These are phyloP conservation scores for Spatholobus suberectus DNA, from an alignment of 306 rosid genomes.

Conservation along the genomic window DNA sequence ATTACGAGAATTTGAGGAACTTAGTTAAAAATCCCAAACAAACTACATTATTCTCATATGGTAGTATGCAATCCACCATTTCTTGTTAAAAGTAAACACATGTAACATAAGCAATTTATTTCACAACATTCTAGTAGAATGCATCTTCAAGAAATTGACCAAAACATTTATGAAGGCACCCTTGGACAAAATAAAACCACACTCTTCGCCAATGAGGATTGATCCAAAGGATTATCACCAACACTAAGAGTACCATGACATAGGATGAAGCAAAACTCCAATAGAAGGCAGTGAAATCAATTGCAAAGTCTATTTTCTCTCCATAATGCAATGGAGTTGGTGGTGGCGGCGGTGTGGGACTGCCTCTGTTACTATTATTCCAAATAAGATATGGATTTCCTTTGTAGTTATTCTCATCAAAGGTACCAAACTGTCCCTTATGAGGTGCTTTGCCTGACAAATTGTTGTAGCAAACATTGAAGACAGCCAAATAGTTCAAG, in stretches of 20 bases:
- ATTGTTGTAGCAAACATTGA: slow-evolving; percentile 41
- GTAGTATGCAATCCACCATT: background rate
- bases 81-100: background rate
- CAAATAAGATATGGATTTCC: slow-evolving; percentile 34
- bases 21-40: background rate
- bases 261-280: slow-evolving; percentile 25
- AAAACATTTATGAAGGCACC: background rate
- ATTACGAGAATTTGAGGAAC: background rate
- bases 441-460: background rate
- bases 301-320: background rate
- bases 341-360: background rate
- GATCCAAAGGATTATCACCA: slow-evolving; percentile 14
- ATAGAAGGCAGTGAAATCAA: slow-evolving; percentile 16
- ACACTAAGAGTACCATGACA: background rate
- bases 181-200: slow-evolving; percentile 22
- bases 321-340: background rate
- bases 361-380: background rate
- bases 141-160: slow-evolving; percentile 6
- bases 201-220: background rate
- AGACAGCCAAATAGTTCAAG: background rate
- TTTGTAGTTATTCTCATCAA: slow-evolving; percentile 5
- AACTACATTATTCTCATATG: background rate
- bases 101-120: background rate
- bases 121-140: background rate
- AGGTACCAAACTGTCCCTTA: slow-evolving; percentile 10